These are phyloP conservation scores for Tetracladium maxilliforme DNA, from an alignment of 2,329 filamentous ascomycete genomes.

Conservation along the genomic window DNA sequence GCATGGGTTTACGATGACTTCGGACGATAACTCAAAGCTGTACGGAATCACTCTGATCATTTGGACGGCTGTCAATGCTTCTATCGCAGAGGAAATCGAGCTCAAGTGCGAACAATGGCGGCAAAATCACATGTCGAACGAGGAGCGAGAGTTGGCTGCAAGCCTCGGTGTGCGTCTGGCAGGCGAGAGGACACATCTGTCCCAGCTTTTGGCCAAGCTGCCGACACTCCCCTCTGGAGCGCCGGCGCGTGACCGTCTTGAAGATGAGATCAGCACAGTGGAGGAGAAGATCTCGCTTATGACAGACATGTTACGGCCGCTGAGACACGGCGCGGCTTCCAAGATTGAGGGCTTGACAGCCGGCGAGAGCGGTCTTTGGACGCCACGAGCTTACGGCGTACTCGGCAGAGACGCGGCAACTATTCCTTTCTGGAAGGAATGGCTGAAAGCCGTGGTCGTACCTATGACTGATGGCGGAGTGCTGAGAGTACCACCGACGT, in stretches of 20 bases:
- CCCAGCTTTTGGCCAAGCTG: conserved; percentile 70
- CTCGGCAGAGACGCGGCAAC: conserved; percentile 71
- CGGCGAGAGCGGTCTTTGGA: conserved; percentile 92
- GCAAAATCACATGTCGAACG: conserved; percentile 75
- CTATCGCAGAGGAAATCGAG: conserved; percentile 73
- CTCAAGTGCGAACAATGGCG: conserved; percentile 72
- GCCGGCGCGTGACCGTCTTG: conserved; percentile 64
- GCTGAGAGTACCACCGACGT: conserved; percentile 71
- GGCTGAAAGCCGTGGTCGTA: conserved; percentile 84
- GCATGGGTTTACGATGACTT: conserved; percentile 98
- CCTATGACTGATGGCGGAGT: conserved; percentile 88
- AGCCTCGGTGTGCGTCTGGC: conserved; percentile 83
- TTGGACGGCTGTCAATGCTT: conserved; percentile 75
- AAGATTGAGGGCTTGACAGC: conserved; percentile 96
- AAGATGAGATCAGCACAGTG: conserved; percentile 88
- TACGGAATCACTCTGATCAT: conserved; percentile 86
- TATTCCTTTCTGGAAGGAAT: conserved; percentile 96
- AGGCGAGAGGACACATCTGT: conserved; percentile 76
- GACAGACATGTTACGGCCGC: conserved; percentile 85
- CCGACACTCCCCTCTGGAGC: conserved; percentile 72
- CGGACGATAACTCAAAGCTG: conserved; percentile 77
- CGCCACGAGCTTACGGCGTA: conserved; percentile 83
- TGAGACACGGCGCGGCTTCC: conserved; percentile 85
- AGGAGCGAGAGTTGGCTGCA: conserved; percentile 82
- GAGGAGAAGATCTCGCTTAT: conserved; percentile 96